Evolutionary conservation across 2,329 filamentous ascomycete species (phyloP), one percentile per base, ranked within the genome.

Genomic region (Fusarium sarcochroum): DNA sequence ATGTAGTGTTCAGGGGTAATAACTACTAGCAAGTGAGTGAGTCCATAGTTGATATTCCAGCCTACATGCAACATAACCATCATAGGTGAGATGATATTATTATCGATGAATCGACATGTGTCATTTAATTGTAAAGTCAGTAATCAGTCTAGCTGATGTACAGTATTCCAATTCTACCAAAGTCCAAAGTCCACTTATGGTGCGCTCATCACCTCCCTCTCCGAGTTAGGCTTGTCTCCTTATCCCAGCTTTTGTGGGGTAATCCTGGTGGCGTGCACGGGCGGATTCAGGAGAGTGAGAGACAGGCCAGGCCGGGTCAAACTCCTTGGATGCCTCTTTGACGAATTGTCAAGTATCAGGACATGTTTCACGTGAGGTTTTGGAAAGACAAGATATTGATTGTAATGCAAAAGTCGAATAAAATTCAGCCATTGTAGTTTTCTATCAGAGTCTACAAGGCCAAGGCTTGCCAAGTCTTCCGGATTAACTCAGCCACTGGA

Each of bases 221-320:
- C 50, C 53, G 13, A 70, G 66, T 60, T 70, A 69, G 60, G 42
- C 53, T 35, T 21, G 49, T 66, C 67, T 61, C 58, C 62, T 64
- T 69, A 70, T 69, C 67, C 67, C 63, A 69, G 67, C 63, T 64
- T 68, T 64, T 69, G 67, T 69, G 67, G 67, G 67, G 67, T 69
- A 69, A 70, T 70, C 50, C 58, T 64, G 54, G 58, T 63, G 66
- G 62, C 63, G 63, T 57, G 67, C 66, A 60, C 34, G 58, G 53
- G 53, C 40, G 34, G 45, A 65, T 68, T 69, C 67, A 69, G 67
- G 67, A 68, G 67, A 68, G 25, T 58, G 46, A 40, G 49, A 46
- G 23, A 49, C 42, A 48, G 46, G 15, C 27, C 21, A 30, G 20
- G 35, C 46, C 53, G 34, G 27, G 35, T n/a, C 30, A 50, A 44